Evolutionary conservation across 768 basidiomycete genomes (phyloP).

Genomic region (Lactifluus echinatus): DNA sequence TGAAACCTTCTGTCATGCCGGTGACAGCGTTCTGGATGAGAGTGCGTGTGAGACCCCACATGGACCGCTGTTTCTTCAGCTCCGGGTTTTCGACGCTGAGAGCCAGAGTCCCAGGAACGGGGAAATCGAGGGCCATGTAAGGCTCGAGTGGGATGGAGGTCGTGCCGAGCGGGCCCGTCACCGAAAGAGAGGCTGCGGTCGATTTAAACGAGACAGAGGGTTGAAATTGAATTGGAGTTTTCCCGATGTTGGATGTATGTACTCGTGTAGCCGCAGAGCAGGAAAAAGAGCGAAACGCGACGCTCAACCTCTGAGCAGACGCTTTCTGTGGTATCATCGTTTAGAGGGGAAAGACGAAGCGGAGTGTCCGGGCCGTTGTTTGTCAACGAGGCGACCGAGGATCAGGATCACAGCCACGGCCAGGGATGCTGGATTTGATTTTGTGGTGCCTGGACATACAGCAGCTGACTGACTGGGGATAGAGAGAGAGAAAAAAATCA

Average conservation of each 20-base stretch:
- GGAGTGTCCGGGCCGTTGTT: no score
- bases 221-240: conserved; percentile 44
- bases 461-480: no score
- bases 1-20: conserved; percentile 86
- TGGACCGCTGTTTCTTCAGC: conserved; percentile 69
- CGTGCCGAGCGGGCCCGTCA: conserved; percentile 51
- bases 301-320: conserved; percentile 3
- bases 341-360: neutral
- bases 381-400: no score
- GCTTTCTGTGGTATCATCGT: conserved; percentile 6
- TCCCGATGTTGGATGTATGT: conserved; percentile 40
- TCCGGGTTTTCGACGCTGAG: conserved; percentile 48
- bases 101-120: conserved; percentile 28
- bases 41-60: conserved; percentile 94
- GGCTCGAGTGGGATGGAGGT: conserved; percentile 40
- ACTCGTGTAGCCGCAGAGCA: conserved; percentile 6
- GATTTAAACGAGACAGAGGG: conserved; percentile 36
- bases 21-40: conserved; percentile 82
- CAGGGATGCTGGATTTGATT: no score
- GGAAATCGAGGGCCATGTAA: conserved; percentile 35
- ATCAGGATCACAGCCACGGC: no score
- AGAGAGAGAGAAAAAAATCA: no score
- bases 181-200: conserved; percentile 34
- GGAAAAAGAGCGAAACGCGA: conserved; percentile 13
- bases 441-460: no score